Base-by-base conservation (phyloP, 441 rosid species). In the Iberis amara region DNA sequence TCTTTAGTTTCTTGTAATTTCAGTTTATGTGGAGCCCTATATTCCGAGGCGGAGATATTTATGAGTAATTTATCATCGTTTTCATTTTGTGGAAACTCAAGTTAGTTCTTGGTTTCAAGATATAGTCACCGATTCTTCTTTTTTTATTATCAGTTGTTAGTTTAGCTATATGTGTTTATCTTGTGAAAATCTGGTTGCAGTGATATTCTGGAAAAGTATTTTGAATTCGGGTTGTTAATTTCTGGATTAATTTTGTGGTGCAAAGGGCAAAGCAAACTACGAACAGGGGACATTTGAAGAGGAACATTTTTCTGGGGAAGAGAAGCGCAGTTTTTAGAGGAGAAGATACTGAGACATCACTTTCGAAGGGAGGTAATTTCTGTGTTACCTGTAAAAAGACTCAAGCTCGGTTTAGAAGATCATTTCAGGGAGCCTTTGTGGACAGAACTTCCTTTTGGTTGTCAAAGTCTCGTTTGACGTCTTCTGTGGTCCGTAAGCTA, bases 371-470 rank as follows among this genome's bases (percentile, higher is more conserved):
- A 52, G 57, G 21, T 12, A 70, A 61, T 38, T 78, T 86, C 68
- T 78, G 77, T 30, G 58, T 66, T 63, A 73, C 70, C 47, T 72
- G 61, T 60, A 70, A 59, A 24, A 71, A 61, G 72, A 66, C 65
- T 33, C 72, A 33, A 65, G 52, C 71, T 18, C 62, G 74, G 45
- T 49, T 68, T 21, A 51, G 39, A 52, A 73, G 69, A 71, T 61
- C 72, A 36, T 12, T 36, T 10, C 79, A 75, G 0, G 66, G 78
- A 51, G 82, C 73, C 24, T 84, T 82, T 59, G 32, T 39, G 9
- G 94, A 92, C 57, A 84, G 70, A 63, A 82, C 92, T 54, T 11
- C 68, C 12, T 79, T 78, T 68, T 64, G 53, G 67, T 78, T 79
- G 69, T 70, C 73, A 45, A 69, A 62, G 67, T 67, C 52, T 52